phyloP scores from a whole-genome alignment of 2,329 filamentous ascomycete genomes.

The Endoconidiophora polonica region DNA sequence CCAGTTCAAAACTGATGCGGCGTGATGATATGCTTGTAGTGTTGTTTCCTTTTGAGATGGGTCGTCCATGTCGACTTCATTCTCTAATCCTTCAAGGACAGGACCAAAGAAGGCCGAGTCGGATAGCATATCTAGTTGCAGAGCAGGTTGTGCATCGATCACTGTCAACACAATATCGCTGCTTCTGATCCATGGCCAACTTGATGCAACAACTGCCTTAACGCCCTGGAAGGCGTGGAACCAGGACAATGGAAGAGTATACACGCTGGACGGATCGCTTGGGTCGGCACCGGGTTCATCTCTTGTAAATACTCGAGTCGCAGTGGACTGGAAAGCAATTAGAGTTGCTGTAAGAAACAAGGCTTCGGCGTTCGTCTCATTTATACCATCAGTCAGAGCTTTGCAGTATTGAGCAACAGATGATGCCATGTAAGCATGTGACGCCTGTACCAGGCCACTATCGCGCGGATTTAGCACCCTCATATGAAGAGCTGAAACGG shows the following conservation, averaged over 20 bases:
- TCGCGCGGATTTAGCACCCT: conserved; percentile 40
- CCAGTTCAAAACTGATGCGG: conserved; percentile 51
- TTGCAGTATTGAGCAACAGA: conserved; percentile 43
- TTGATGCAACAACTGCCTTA: conserved; percentile 46
- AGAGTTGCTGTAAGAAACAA: conserved; percentile 46
- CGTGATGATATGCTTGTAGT: conserved; percentile 43
- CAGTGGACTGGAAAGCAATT: conserved; percentile 50
- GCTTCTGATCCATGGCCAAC: conserved; percentile 45
- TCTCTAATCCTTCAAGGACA: conserved; percentile 39
- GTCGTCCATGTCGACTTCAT: conserved; percentile 26
- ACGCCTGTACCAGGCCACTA: conserved; percentile 41
- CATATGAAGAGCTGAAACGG: conserved; percentile 46
- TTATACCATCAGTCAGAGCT: conserved; percentile 38
- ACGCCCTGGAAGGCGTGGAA: conserved; percentile 53
- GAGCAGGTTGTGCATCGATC: conserved; percentile 45
- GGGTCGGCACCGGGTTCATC: conserved; percentile 28
- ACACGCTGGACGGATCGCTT: conserved; percentile 26
- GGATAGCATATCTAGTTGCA: conserved; percentile 39
- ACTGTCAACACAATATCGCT: conserved; percentile 42
- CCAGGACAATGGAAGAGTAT: conserved; percentile 45
- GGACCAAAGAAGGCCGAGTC: conserved; percentile 42
- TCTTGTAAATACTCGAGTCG: conserved; percentile 44
- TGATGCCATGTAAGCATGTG: conserved; percentile 48
- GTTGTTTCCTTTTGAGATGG: conserved; percentile 18
- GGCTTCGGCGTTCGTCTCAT: conserved; percentile 41